Evolutionary conservation across 2,329 filamentous ascomycete genomes (phyloP), one percentile per base, ranked within the genome.

Genomic region (Fusarium virguliforme): DNA sequence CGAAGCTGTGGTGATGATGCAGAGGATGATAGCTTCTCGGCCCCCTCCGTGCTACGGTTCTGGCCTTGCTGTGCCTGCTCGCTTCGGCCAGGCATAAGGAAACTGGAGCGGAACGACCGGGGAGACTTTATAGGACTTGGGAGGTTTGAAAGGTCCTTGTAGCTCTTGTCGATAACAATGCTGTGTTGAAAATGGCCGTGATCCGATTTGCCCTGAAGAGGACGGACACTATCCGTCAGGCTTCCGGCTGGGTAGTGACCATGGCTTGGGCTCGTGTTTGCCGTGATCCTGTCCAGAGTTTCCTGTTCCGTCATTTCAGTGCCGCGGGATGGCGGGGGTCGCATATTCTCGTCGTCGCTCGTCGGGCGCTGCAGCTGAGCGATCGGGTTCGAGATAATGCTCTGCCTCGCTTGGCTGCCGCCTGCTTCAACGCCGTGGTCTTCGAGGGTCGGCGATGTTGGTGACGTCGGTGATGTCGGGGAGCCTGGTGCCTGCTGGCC

Each of bases 11-110:
- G 94, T 8, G 94, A 93, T 4, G 93, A 94, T 34, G 91, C 90
- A 58, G 89, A 89, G 0, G 94, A 97, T 6, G 92, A 91, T n/a
- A 97, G 85, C 79, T 95, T 95, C 79, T 96, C 93, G 62, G 93
- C 92, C 18, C 91, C 91, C 60, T 90, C 85, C 56, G 86, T 87
- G 67, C 88, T 88, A 64, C 89, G 85, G 74, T 88, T 85, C 55
- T 76, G 86, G 79, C 77, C 85, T 79, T 80, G 81, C 73, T 82
- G 81, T 68, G 79, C 81, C 62, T 80, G 81, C 62, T 88, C 87
- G 77, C 85, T 83, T 82, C 87, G 86, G 79, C 85, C 80, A 65
- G 90, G 84, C 74, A 94, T 79, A 79, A 93, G 86, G 76, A 97
- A 94, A 74, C 87, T 92, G 9, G 92, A 94, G 59, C 91, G 87